Base-by-base conservation (phyloP, 108 stramenopile genomes). In the Conticribra weissflogii region DNA sequence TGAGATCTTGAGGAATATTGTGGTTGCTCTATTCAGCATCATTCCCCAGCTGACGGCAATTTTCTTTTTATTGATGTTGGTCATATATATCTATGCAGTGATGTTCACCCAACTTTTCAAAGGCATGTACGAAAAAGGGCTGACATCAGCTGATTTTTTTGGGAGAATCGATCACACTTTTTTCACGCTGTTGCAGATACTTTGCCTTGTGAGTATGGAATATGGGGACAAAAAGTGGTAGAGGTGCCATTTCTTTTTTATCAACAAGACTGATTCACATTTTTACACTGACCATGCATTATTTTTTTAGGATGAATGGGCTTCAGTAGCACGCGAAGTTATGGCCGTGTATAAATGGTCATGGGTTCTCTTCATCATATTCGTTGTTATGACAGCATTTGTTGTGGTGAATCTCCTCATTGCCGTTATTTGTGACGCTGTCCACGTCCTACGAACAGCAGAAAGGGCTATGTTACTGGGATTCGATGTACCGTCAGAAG, bases 131-230 rank as follows among this genome's bases (percentile, higher is more conserved):
- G 67, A 34, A 9, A 56, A 66, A 2, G 76, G 68, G 16, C 41
- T 55, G 29, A 72, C 63, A 2, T 61, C 62, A 8, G 57, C 22
- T 17, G 74, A 88, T 47, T 90, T 88, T 56, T 90, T 90, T 76
- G 71, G 81, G 25, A 29, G 70, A 3, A 46, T 90, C 58, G 81
- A 75, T 54, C 3, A 25, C 9, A 72, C 89, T 0, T 59, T 85
- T 28, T 83, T 87, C 18, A 83, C 89, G 24, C 54, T 85, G 62
- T 78, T 85, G 59, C 81, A 78, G 30, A 74, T 85, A 16, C 77
- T 85, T 53, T 81, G 80, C 23, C 23, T 85, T 76, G 83, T 71
- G 28, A 63, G 69, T 63, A 8, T 25, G 16, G 25, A 9, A 41
- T 9, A 9, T 41, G 36, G 12, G 36, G 30, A 50, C 3, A 0